A percentile compares a stretch with the other conserved stretches of the same genome.
phyloP scores from a whole-genome alignment of 805 yeast species.

The Schwanniomyces occidentalis region DNA sequence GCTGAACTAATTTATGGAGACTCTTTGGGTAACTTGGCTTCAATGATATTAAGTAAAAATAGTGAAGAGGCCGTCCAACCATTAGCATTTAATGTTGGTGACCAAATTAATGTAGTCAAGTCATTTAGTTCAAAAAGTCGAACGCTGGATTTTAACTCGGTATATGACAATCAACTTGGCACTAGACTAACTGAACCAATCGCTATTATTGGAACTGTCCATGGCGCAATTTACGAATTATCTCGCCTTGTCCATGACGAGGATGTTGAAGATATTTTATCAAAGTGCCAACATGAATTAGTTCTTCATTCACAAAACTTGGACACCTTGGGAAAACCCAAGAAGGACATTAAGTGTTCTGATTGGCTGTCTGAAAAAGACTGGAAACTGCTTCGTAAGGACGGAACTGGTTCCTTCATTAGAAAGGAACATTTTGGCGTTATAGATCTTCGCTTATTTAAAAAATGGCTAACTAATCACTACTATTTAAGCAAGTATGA shows the following conservation, averaged over 20 bases:
- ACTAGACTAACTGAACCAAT: neutral
- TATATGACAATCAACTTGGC: neutral
- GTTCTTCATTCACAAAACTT: slow-evolving; percentile 1
- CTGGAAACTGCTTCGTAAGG: slow-evolving; percentile 15
- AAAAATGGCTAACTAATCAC: slow-evolving; percentile 19
- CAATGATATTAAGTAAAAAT: slow-evolving; percentile 4
- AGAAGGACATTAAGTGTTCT: slow-evolving; percentile 10
- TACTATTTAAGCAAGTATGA: too few species aligned
- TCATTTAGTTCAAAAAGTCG: slow-evolving; percentile 3
- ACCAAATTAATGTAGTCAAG: slow-evolving; percentile 26
- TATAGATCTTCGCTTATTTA: slow-evolving; percentile 16
- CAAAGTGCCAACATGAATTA: slow-evolving; percentile 15
- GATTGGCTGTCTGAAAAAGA: slow-evolving; percentile 11
- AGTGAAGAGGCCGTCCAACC: slow-evolving; percentile 10
- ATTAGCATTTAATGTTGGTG: slow-evolving; percentile 25
- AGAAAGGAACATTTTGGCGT: slow-evolving; percentile 13
- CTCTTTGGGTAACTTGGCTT: slow-evolving; percentile 28
- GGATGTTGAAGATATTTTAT: slow-evolving; percentile 12
- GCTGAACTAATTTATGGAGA: slow-evolving; percentile 22
- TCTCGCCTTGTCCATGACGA: slow-evolving; percentile 13
- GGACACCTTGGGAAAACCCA: slow-evolving; percentile 6
- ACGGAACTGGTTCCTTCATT: slow-evolving; percentile 13
- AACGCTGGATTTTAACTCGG: neutral
- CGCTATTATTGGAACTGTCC: slow-evolving; percentile 26
- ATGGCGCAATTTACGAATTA: slow-evolving; percentile 26